Evolutionary conservation across 2,329 filamentous ascomycete species (phyloP), one percentile per base, ranked within the genome.

Genomic region (Fusarium acutatum): DNA sequence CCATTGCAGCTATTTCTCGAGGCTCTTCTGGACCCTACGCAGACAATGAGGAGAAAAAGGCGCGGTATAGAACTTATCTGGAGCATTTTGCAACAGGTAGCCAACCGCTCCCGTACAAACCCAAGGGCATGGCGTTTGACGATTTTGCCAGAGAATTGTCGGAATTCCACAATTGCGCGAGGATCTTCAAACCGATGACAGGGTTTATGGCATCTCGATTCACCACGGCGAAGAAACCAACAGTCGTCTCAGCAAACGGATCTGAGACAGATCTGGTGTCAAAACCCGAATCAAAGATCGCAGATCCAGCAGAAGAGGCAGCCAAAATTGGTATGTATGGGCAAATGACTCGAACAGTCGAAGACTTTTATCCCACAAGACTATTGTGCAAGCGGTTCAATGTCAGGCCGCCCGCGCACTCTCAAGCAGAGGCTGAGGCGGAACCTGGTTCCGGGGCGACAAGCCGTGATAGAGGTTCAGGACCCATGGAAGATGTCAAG

Each of bases 341-440:
- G 2, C 88, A 91, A 20, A 88, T 98, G 90, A 99, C 96, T 7
- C 88, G 96, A 69, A 90, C 87, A 28, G 86, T 87, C 1, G 81
- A 89, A 13, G 88, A 91, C 9, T 98, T 97, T 81, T 92, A 91
- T 75, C 96, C 96, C 2, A 92, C 92, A 3, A 87, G 95, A 61
- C 83, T 99, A 44, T 83, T 98, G n/a, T 98, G 96, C 83, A 99
- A 98, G 81, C 88, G 96, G 14, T 97, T 99, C 83, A 95, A 95
- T 75, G 92, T 98, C n/a, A 90, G 88, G 68, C 89, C 93, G 14
- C 94, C 95, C 0, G 87, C 88, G 15, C 89, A 94, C 80, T 90
- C 92, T 37, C 88, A 89, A 76, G 83, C 86, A 38, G 88, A 91
- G 46, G 38, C 76, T 30, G 77, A 81, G 17, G 81, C 86, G 1